Evolutionary conservation across 2,329 filamentous ascomycete genomes (phyloP), one percentile per base, ranked within the genome.

Genomic region (Aspergillus felis): DNA sequence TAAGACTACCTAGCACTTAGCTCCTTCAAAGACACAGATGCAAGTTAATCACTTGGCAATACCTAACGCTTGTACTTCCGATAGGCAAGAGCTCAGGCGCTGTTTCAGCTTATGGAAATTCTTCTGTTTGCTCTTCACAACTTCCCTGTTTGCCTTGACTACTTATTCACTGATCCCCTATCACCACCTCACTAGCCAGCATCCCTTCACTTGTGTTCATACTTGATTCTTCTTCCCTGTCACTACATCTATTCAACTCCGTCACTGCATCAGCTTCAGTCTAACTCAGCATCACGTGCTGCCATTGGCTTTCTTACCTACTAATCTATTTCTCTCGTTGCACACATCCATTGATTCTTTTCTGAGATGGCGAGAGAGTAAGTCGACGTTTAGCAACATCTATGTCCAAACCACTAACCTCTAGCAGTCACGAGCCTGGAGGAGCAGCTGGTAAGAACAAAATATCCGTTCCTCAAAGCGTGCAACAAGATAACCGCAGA

Each of bases 401-500:
- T 14, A 46, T 41, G 17, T 42, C 29, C 32, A 25, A 51, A 10
- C 29, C 14, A 28, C 56, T 60, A 47, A 59, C 14, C 22, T 35
- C 10, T 35, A 17, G 47, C 28, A 69, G 66, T 32, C 59, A 63
- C 27, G 66, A 69, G 48, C 58, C 58, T 17, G 62, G 56, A 8
- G 65, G 62, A 20, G 66, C 66, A 10, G 56, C 64, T 61, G 66
- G 66, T 67, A 64, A 50, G 50, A 51, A n/a, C 28, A 12, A 3
- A 38, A n/a, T 9, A 24, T 35, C 17, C 5, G 9, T 2, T 14
- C 29, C n/a, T 44, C 4, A 47, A 47, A 22, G 12, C 22, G 10
- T 47, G 44, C 12, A 47, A 47, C 20, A 47, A 22, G 14, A 35
- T 35, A 14, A 17, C 17, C 32, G 5, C 20, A 10, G 24, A 12